Base-by-base conservation (phyloP, 495 filamentous ascomycete species). In the Tuber melanosporum region DNA sequence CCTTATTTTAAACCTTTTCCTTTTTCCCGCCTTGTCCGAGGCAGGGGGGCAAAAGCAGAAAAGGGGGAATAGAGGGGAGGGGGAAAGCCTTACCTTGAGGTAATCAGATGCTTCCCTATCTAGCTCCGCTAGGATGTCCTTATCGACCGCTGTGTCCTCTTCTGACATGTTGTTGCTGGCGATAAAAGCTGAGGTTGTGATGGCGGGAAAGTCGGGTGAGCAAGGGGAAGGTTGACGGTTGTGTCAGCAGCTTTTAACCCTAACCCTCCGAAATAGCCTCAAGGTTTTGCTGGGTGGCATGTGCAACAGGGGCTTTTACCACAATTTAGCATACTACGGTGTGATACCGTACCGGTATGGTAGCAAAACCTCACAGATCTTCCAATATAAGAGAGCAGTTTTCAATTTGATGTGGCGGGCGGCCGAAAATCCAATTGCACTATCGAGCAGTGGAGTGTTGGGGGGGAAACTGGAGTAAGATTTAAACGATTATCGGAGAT, bases 21-120 rank as follows among this genome's bases (percentile, higher is more conserved):
- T 7, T 15, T 66, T 62, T 32, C 32, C 12, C 57, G 3, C 57
- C 4, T 32, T 32, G 10, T 14, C 57, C n/a, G 10, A 26, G 15
- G 57, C 14, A 15, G 57, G 57, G 15, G 57, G 14, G 14, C 1
- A 7, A 19, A 66, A 36, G 26, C 62, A 46, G 42, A 49, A 32
- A 22, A 46, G 43, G 72, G 47, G 19, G 42, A 36, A 66, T 66
- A 66, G 15, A 47, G 71, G 36, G 26, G 62, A 32, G 46, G 62
- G 70, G 52, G 74, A 39, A 49, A 52, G 45, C 71, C 85, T 77
- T 83, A 90, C 93, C 88, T 98, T 98, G 74, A 91, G 90, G 82
- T 94, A 97, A 82, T 98, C 95, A 72, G 93, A 93, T 45, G 92
- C 90, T 83, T 97, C 94, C 62, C 89, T 89, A 83, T 97, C 95